Evolutionary conservation across 1,139 yeast genomes (phyloP), one percentile per base, ranked within the genome.

Genomic region (Zygoascus sp.): DNA sequence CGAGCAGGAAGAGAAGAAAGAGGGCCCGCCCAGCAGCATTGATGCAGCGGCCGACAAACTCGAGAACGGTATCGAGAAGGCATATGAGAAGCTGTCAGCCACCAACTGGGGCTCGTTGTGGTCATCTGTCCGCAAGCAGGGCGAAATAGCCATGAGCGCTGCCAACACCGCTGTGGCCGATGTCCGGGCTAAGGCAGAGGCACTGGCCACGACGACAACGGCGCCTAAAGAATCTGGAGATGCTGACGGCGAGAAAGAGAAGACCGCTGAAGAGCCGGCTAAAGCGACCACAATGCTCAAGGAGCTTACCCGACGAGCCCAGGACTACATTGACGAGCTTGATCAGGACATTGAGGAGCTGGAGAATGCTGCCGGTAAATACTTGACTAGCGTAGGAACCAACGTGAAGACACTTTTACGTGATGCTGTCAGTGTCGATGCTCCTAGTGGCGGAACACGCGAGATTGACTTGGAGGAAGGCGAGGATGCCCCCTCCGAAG

Each of bases 261-360:
- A 22, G 1, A 20, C 27, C 16, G 32, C 9, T 16, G 43, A 38
- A 8, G 51, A 53, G 3, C 51, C 48, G 20, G 58, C 39, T 36
- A 35, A 38, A 41, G 48, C 13, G 34, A 37, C 40, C 15, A 28
- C 23, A 13, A 64, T 67, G 67, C 54, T 73, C 17, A 56, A 59
- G 11, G 59, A 63, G 39, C 55, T 73, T 27, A 59, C 70, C 23
- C 57, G 59, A 22, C 76, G 74, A 52, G 85, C 90, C 6, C 80
- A 74, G 55, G 36, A 48, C 58, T 81, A 82, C 44, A 70, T 85
- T 50, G 90, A 84, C 57, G 72, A 74, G 5, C 70, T 85, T 47
- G 95, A 85, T 61, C 70, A 76, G 21, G 84, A 79, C 53, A 69
- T 86, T 44, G 95, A 83, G 56, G 70, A 71, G 47, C 77, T 85